Base-by-base conservation (phyloP, 2,329 filamentous ascomycete species). In the Didymosphaeria variabile region DNA sequence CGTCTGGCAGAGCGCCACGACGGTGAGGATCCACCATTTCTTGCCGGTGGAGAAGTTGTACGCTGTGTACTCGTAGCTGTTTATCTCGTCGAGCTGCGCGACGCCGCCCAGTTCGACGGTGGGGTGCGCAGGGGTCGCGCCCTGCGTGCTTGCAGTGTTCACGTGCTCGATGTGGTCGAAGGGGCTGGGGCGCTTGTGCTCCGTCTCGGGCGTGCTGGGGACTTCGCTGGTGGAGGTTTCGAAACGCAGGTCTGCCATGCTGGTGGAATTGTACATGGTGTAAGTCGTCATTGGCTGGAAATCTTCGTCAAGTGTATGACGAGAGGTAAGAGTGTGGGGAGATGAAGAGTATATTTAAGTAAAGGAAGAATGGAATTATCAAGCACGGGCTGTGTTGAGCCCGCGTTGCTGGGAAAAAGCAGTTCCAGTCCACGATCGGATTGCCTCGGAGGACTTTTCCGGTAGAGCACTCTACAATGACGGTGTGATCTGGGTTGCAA, bases 1-100 rank as follows among this genome's bases (percentile, higher is more conserved):
- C 1, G 83, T 80, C 66, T 86, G 84, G 3, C 86, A 81, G 9
- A 81, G 67, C 65, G 84, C 84, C 60, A 86, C 83, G 69, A 84
- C 76, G 15, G 72, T 76, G 34, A 86, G 76, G 55, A 84, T 80
- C 57, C 67, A 74, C 84, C 84, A 86, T 65, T 85, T 85, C 71
- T 81, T 82, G 75, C 64, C 85, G 0, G 64, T 67, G 0, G 82
- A 69, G 67, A 79, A 85, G 26, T 68, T 67, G 65, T 78, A 81
- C 17, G 77, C 83, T 3, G 84, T 79, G 15, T 70, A 62, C 12
- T 80, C 70, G 46, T 57, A 66, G 17, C 46, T 59, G 29, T 66
- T 65, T 26, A 66, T 58, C 44, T 62, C 61, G 10, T 58, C 42
- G 21, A 68, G 58, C 19, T 55, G n/a, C 15, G 19, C 29, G 10